These are phyloP conservation scores for Peltaster fructicola DNA, from an alignment of 2,329 filamentous ascomycete genomes.

Conservation along the genomic window DNA sequence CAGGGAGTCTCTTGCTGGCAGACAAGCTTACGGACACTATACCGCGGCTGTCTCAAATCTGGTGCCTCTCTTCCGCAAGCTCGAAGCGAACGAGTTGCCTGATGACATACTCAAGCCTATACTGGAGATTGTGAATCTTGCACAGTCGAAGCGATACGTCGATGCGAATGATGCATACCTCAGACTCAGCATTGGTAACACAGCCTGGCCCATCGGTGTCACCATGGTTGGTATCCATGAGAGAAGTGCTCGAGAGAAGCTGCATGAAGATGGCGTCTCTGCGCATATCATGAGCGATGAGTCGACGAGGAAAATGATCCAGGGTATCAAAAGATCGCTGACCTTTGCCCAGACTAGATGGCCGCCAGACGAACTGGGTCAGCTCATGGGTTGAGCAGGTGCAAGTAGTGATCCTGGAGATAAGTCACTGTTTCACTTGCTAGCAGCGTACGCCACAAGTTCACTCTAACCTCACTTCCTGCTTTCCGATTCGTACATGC, in stretches of 20 bases:
- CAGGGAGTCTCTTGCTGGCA: constrained; percentile 60
- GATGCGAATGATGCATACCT: constrained; percentile 94
- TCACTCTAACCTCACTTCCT: too few relatives aligned
- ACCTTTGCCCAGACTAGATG: constrained; percentile 94
- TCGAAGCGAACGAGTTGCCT: constrained; percentile 71
- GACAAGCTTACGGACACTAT: constrained; percentile 70
- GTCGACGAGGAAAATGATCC: constrained; percentile 82
- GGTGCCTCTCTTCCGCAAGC: constrained; percentile 72
- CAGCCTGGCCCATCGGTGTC: constrained; percentile 92
- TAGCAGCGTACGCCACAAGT: too few relatives aligned
- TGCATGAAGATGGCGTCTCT: constrained; percentile 53
- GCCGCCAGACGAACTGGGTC: constrained; percentile 80
- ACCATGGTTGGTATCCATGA: constrained; percentile 99
- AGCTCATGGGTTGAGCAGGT: constrained; percentile 85
- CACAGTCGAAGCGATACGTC: constrained; percentile 81
- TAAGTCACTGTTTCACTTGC: too few relatives aligned
- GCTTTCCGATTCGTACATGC: too few relatives aligned
- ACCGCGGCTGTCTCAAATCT: constrained; percentile 74
- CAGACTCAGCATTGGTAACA: constrained; percentile 55
- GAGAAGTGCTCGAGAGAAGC: constrained; percentile 81
- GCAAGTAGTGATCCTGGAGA: constrained; percentile 6
- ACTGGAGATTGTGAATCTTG: constrained; percentile 78
- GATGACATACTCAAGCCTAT: constrained; percentile 50
- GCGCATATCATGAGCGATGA: constrained; percentile 97
- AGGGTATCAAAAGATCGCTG: constrained; percentile 92